phyloP scores from a whole-genome alignment of 2,329 filamentous ascomycete genomes.

The Aspergillus fructus region DNA sequence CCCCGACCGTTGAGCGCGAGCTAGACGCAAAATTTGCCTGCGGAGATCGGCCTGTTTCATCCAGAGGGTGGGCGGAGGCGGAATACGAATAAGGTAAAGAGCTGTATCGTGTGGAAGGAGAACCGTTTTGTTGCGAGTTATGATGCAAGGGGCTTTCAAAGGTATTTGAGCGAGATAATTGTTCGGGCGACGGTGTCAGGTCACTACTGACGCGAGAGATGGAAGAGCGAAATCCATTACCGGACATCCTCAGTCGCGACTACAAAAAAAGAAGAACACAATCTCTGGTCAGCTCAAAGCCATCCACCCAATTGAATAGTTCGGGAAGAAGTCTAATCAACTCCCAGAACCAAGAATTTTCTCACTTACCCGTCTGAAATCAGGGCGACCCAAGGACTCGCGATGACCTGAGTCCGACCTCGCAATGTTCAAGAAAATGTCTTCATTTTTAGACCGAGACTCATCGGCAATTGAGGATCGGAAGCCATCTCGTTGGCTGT shows the following conservation, averaged over 20 bases:
- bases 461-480: conserved; percentile 38
- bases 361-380: conserved; percentile 39
- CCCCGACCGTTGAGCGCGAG: conserved; percentile 37
- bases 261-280: conserved; percentile 16
- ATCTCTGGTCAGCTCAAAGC: conserved; percentile 19
- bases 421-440: conserved; percentile 49
- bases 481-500: conserved; percentile 30
- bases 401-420: conserved; percentile 40
- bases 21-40: conserved; percentile 33
- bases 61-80: conserved; percentile 39
- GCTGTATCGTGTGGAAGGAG: conserved; percentile 30
- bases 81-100: conserved; percentile 29
- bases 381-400: conserved; percentile 37
- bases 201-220: conserved; percentile 30
- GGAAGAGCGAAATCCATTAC: conserved; percentile 34
- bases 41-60: conserved; percentile 36
- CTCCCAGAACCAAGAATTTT: conserved; percentile 2
- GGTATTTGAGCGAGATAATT: conserved; percentile 30
- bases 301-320: neutral
- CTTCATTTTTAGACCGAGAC: conserved; percentile 40
- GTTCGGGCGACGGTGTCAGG: conserved; percentile 38
- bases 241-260: conserved; percentile 40
- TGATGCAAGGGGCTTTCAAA: conserved; percentile 33
- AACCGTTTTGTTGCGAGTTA: conserved; percentile 31
- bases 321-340: conserved; percentile 1